Conservation (phyloP, 2,329 filamentous ascomycete genomes). For the Epichloe scottii region DNA sequence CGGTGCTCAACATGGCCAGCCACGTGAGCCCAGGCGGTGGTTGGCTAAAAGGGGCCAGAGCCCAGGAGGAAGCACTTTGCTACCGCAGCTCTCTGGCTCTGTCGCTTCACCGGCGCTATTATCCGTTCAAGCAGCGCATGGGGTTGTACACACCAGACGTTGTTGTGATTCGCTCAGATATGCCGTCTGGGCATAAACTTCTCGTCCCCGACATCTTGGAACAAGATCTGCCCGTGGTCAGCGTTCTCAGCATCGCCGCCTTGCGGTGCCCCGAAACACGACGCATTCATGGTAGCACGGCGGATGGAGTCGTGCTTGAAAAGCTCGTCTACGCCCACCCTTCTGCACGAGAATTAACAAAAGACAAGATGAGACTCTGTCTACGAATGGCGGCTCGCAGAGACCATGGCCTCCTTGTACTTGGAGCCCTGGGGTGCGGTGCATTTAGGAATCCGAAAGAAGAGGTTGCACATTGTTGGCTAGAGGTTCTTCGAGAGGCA, state of each 20-base stretch:
- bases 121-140: constrained; percentile 37
- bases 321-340: constrained; percentile 26
- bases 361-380: constrained; percentile 49
- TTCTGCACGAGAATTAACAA: constrained; percentile 39
- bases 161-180: constrained; percentile 41
- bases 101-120: constrained; percentile 34
- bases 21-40: constrained; percentile 46
- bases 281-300: constrained; percentile 9
- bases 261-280: constrained; percentile 27
- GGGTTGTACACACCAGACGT: constrained; percentile 49
- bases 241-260: constrained; percentile 49
- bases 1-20: constrained; percentile 55
- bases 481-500: constrained; percentile 43
- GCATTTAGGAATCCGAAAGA: constrained; percentile 49
- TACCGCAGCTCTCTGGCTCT: constrained; percentile 44
- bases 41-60: constrained; percentile 46
- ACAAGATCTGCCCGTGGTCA: constrained; percentile 36
- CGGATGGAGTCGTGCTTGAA: constrained; percentile 12
- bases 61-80: constrained; percentile 59
- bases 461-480: constrained; percentile 51
- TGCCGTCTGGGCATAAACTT: constrained; percentile 32
- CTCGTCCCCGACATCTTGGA: constrained; percentile 22
- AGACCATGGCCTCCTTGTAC: constrained; percentile 45
- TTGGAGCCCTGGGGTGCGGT: constrained; percentile 59
- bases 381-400: constrained; percentile 46